Base-by-base conservation (phyloP, 257 asterid genomes). In the Sherardia arvensis region DNA sequence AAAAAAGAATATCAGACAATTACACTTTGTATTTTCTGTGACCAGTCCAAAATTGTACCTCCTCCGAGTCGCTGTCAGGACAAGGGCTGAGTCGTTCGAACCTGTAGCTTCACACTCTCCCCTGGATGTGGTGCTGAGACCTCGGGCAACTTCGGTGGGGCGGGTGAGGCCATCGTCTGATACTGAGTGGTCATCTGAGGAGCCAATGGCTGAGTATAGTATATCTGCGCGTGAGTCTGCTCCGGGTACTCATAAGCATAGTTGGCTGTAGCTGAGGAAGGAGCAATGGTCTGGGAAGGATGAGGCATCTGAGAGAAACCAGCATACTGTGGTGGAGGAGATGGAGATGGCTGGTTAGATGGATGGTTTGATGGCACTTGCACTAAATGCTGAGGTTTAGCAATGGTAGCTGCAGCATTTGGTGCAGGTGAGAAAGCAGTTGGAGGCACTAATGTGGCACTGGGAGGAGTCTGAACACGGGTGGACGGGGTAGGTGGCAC, bases 291-390 rank as follows among this genome's bases (percentile, higher is more conserved):
- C 58, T 87, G 95, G 47, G 95, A 78, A 0, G 96, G 91, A 72
- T 84, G 95, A 71, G 76, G 95, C 74, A 84, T 67, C 67, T 88
- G 98, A 62, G 93, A 78, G 76, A 51, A 82, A 15, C 95, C 95
- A 7, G 83, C 91, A 47, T 84, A 88, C 55, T 84, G 90, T 18
- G 74, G 86, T 2, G 47, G 11, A 53, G 77, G n/a, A n/a, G n/a
- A n/a, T n/a, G n/a, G n/a, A n/a, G n/a, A n/a, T n/a, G n/a, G n/a
- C n/a, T n/a, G n/a, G n/a, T n/a, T n/a, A n/a, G n/a, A n/a, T n/a
- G n/a, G 67, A 80, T 83, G 95, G 38, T 80, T 45, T 4, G 88
- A 69, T 11, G 87, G 79, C 48, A 80, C 74, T 61, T 85, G 97
- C 56, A 83, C 81, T 65, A 87, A 66, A 26, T 87, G 95, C 7